phyloP scores from a whole-genome alignment of 1,139 yeast genomes.

The Pichia sp. region DNA sequence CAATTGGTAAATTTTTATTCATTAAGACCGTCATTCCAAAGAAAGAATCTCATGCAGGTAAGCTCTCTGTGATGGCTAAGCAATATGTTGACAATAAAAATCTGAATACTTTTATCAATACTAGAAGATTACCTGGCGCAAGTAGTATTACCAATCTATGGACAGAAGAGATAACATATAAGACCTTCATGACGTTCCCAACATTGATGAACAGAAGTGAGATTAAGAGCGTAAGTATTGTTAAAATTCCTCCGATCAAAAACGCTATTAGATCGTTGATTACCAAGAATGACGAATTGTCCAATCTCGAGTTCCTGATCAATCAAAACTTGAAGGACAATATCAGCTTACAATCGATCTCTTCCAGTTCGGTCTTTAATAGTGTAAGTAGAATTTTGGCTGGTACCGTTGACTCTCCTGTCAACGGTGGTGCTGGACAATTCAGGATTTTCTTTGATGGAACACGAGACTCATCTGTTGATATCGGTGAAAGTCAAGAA shows the following conservation, averaged over 20 bases:
- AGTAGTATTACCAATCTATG: constrained; percentile 69
- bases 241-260: constrained; percentile 73
- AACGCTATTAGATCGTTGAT: constrained; percentile 68
- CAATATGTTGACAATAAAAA: constrained; percentile 67
- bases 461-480: constrained; percentile 22
- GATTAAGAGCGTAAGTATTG: constrained; percentile 43
- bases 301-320: constrained; percentile 58
- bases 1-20: constrained; percentile 67
- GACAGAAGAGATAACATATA: constrained; percentile 83
- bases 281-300: constrained; percentile 63
- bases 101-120: constrained; percentile 59
- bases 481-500: constrained; percentile 12
- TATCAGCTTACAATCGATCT: constrained; percentile 27
- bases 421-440: constrained; percentile 86
- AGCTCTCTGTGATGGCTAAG: constrained; percentile 46
- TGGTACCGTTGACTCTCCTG: constrained; percentile 90
- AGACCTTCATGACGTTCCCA: constrained; percentile 73
- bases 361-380: constrained; percentile 41
- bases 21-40: constrained; percentile 69
- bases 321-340: constrained; percentile 38
- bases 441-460: constrained; percentile 55
- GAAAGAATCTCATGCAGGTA: constrained; percentile 38
- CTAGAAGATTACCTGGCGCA: constrained; percentile 69
- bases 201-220: constrained; percentile 83
- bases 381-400: constrained; percentile 72